Percentiles rank a stretch among this genome's conserved stretches.
Conservation (phyloP, 768 basidiomycete species). For the Pisolithus marmoratus region DNA sequence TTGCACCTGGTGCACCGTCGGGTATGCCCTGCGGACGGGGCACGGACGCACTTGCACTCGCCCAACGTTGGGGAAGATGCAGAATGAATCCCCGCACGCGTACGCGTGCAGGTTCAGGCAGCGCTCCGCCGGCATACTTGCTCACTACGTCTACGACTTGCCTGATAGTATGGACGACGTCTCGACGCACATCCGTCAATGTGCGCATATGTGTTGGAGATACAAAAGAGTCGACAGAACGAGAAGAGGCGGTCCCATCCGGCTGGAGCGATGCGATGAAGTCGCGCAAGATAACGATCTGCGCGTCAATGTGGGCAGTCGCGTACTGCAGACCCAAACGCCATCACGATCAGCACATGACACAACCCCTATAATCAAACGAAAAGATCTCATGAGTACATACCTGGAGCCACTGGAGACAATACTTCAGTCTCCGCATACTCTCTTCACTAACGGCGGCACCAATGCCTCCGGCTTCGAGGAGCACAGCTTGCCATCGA, state of each 20-base stretch:
- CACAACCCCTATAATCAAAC: too few species aligned
- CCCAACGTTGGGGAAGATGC: conserved; percentile 78
- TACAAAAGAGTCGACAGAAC: conserved; percentile 26
- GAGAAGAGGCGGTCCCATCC: conserved; percentile 16
- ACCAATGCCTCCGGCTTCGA: conserved; percentile 83
- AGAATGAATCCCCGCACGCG: conserved; percentile 75
- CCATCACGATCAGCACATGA: background rate
- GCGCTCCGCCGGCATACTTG: conserved; percentile 78
- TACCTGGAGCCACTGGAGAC: conserved; percentile 84
- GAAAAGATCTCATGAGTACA: conserved; percentile 15
- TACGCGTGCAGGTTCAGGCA: conserved; percentile 77
- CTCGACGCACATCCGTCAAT: conserved; percentile 67
- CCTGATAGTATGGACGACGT: conserved; percentile 84
- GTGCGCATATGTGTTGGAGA: conserved; percentile 55
- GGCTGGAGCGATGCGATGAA: conserved; percentile 70
- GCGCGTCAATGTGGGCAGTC: conserved; percentile 80
- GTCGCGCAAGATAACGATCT: conserved; percentile 77
- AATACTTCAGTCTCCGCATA: conserved; percentile 81
- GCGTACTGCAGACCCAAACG: conserved; percentile 54
- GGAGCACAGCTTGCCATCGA: conserved; percentile 77
- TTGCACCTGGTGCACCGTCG: conserved; percentile 27
- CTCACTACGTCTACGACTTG: conserved; percentile 85
- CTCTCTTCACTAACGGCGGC: conserved; percentile 89
- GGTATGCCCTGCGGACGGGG: conserved; percentile 13
- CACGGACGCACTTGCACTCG: conserved; percentile 33